Base-by-base conservation (phyloP, 495 filamentous ascomycete genomes). In the Penicillium coffeae region DNA sequence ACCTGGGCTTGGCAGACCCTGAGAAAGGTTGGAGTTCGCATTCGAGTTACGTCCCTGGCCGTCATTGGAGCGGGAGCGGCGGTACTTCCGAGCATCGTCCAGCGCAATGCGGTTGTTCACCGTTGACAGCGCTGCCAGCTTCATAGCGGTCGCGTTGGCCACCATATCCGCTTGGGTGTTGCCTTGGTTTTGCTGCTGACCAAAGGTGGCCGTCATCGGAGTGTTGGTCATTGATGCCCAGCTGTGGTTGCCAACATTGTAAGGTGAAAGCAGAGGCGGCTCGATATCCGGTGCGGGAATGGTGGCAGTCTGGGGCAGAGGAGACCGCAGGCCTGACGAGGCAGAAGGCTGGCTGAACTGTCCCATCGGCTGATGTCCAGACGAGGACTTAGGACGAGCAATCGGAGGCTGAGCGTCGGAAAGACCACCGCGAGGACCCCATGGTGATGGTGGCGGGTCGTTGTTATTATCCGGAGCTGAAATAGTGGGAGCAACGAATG, bases 141-240 rank as follows among this genome's bases (percentile, higher is more conserved):
- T 98, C 93, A 98, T 98, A 13, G 93, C 93, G 8, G 93, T 97
- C 8, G 93, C 94, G 64, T 97, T 97, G 37, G 93, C 93, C 45
- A 98, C 88, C 91, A 98, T 96, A 58, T 98, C 94, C 13, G 91
- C 93, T 62, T 95, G 89, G 42, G 78, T 83, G 30, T 72, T 75
- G 25, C 35, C 34, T 14, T 66, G 58, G 18, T 59, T 60, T 70
- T 75, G 74, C 59, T 76, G 72, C 14, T 66, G 65, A 51, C 68
- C 82, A 65, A 98, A 98, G 43, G 81, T 91, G 5, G 89, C 71
- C 19, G 89, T 89, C 88, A 97, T 95, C 1, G 93, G 93, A 2
- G 93, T 98, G 72, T 96, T 97, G 52, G 91, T 84, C 87, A 96
- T 93, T 19, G 93, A 97, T 27, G 94, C 93, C 93, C 93, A 98